Evolutionary conservation across 2,329 filamentous ascomycete genomes (phyloP).

Genomic region (Aureobasidium melanogenum): DNA sequence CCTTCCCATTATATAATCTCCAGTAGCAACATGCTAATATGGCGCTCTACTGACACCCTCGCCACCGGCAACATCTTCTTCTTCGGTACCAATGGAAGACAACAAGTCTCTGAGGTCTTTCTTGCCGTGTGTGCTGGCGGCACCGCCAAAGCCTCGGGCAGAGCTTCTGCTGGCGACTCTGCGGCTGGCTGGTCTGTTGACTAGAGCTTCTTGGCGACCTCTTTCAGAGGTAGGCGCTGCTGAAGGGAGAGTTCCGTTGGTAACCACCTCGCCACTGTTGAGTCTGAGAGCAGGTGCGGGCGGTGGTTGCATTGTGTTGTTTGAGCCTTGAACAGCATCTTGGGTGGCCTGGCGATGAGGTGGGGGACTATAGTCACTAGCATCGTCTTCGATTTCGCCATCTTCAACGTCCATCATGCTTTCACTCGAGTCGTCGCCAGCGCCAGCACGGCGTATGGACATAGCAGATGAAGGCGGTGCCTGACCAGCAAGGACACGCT

Average conservation of each 20-base stretch:
- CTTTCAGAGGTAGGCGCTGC: neutral
- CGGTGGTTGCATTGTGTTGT: neutral
- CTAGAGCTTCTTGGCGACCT: neutral
- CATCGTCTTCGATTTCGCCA: constrained; percentile 7
- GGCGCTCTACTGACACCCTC: constrained; percentile 5
- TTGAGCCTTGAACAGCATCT: neutral
- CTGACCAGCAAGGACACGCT: constrained; percentile 35
- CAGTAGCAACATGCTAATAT: neutral
- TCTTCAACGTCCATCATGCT: constrained; percentile 47
- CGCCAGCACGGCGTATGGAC: constrained; percentile 17
- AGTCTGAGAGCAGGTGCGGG: neutral
- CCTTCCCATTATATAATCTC: neutral
- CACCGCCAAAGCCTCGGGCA: neutral
- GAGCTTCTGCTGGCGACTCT: constrained; percentile 7
- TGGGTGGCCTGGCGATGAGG: neutral
- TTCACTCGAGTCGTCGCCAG: constrained; percentile 51
- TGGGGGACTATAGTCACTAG: neutral
- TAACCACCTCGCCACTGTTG: constrained; percentile 7
- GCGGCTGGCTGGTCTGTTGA: neutral
- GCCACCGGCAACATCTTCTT: neutral
- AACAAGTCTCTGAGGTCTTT: constrained; percentile 8
- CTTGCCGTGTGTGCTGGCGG: neutral
- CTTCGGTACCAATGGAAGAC: neutral
- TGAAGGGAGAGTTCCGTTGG: neutral
- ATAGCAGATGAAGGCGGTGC: neutral